Evolutionary conservation across 805 yeast genomes (phyloP), one percentile per base, ranked within the genome.

Genomic region (Starmerella vaccinii): DNA sequence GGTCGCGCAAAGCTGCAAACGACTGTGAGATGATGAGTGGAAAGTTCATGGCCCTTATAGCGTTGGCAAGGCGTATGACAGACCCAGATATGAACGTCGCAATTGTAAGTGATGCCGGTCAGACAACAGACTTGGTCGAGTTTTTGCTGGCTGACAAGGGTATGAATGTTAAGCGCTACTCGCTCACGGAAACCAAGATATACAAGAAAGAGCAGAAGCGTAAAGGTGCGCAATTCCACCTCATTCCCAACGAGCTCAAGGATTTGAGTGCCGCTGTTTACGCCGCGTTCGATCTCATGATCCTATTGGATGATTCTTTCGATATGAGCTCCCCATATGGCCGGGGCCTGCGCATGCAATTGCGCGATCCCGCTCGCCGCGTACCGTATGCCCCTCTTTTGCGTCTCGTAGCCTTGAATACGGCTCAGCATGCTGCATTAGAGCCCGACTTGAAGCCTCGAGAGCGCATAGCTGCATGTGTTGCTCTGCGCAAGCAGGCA

Each of bases 371-470:
- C 44, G 44, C 49, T 43, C 54, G 41, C 41, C 50, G 57, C 43
- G 29, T 56, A 49, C 44, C 60, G 1, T 54, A 48, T 9, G 75
- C 83, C 0, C 82, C 86, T 9, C 68, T 85, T 4, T 61, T 90
- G 23, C 69, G 90, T 33, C 68, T 90, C 22, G 78, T 86, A 3
- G 82, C 95, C 1, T 76, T 81, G 51, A 81, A 85, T 59, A 81
- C 95, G 2, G 78, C 86, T 23, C 96, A 90, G 59, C 97, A 90
- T 63, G 80, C 87, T 55, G 77, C 78, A 54, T 61, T 75, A 51
- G 69, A 73, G 59, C 60, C 68, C 67, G 58, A 65, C 58, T 54
- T 57, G 29, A 15, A 61, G 57, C 68, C 87, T 40, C 81, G 78
- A 55, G 80, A 78, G 43, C 79, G 83, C 9, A 79, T 89, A 1